Evolutionary conservation across 2,329 filamentous ascomycete genomes (phyloP).

Genomic region (Neofusicoccum cordaticola): DNA sequence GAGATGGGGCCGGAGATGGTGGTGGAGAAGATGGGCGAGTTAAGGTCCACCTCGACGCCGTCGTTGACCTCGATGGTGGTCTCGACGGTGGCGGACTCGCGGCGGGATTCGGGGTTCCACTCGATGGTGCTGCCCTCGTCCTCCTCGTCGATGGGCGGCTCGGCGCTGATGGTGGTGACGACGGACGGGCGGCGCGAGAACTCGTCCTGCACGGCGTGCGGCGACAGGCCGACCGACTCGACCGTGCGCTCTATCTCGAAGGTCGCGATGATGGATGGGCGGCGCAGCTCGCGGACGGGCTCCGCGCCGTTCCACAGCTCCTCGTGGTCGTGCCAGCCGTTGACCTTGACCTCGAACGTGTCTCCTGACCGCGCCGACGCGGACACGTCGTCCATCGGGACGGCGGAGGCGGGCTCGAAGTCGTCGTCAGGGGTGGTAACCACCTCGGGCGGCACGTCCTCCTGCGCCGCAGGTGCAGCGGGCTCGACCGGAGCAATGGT

Average conservation of each 20-base stretch:
- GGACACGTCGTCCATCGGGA: neutral
- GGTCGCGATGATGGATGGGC: constrained; percentile 1
- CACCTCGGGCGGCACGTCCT: neutral
- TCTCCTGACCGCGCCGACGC: neutral
- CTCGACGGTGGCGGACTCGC: constrained; percentile 4
- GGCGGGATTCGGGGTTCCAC: neutral
- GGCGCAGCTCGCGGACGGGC: neutral
- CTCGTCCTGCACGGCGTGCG: neutral
- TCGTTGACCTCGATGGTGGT: constrained; percentile 1
- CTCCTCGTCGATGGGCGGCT: constrained; percentile 7
- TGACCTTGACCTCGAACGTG: neutral
- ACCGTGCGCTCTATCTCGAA: neutral
- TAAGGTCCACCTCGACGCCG: neutral
- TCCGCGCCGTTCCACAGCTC: neutral
- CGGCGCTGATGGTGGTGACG: constrained; percentile 10
- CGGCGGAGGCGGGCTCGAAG: neutral
- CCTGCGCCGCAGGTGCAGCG: neutral
- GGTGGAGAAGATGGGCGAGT: neutral
- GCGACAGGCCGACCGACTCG: neutral
- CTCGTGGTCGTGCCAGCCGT: constrained; percentile 1
- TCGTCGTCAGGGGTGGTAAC: neutral
- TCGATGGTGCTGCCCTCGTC: neutral
- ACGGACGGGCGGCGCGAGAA: constrained; percentile 8
- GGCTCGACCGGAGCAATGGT: neutral
- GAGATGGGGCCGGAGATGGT: constrained; percentile 1